These are phyloP conservation scores for Aspergillus cejpii DNA, from an alignment of 2,329 filamentous ascomycete species.

Conservation along the genomic window DNA sequence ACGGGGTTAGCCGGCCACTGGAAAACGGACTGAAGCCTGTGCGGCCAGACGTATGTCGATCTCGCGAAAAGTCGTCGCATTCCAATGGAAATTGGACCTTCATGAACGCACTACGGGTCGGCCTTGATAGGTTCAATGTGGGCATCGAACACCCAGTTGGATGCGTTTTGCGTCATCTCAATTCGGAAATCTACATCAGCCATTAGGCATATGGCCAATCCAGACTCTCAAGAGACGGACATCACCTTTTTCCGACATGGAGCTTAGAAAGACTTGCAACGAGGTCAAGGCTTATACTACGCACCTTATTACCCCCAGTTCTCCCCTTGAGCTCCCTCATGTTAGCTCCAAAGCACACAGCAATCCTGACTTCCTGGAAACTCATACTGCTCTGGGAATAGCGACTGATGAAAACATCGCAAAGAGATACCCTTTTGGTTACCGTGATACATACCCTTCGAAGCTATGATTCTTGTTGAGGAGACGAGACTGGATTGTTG, in stretches of 20 bases:
- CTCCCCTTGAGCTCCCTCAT: neutral
- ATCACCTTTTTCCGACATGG: neutral
- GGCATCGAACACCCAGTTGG: neutral
- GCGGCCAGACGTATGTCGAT: neutral
- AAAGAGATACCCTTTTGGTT: neutral
- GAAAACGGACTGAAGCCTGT: slow-evolving; percentile 70
- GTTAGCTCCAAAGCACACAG: neutral
- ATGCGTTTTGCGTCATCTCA: neutral
- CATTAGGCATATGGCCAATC: neutral
- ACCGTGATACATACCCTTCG: too few species aligned
- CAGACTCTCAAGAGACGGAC: neutral
- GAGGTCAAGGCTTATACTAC: neutral
- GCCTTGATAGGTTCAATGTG: neutral
- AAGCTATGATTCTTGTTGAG: too few species aligned
- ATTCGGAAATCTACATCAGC: neutral
- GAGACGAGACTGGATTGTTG: too few species aligned
- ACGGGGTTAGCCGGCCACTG: slow-evolving; percentile 69
- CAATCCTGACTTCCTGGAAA: neutral
- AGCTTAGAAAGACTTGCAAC: neutral
- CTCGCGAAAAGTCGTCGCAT: neutral
- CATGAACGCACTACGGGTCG: neutral
- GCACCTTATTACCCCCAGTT: neutral
- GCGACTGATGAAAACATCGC: neutral
- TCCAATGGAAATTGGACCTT: neutral
- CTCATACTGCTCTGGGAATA: neutral